A percentile compares a stretch with the other conserved stretches of the same genome.
These are phyloP conservation scores for Candida easanensis DNA, from an alignment of 805 yeast species.

Conservation along the genomic window DNA sequence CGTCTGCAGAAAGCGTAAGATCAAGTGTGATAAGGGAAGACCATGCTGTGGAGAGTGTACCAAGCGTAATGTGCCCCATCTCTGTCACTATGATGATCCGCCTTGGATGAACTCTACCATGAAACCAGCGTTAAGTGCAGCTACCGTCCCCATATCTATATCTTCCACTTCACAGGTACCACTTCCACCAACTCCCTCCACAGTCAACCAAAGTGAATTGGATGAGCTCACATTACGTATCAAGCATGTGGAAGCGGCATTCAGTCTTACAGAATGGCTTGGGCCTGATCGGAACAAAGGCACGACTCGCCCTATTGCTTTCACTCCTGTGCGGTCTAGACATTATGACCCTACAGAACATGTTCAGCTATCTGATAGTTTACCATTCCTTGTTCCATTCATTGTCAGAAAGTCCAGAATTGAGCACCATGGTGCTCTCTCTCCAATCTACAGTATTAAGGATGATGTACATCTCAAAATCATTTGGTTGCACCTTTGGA, in stretches of 20 bases:
- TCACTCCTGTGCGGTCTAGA: not conserved
- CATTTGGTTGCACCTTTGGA: conserved; percentile 31
- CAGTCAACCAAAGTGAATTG: not conserved
- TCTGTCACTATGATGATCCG: conserved; percentile 11
- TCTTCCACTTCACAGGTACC: not conserved
- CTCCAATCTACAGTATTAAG: conserved; percentile 45
- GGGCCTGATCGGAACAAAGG: not conserved
- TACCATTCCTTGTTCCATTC: conserved; percentile 33
- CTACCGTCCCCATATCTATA: not conserved
- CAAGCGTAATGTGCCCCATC: conserved; percentile 46
- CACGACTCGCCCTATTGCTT: not conserved
- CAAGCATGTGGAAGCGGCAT: conserved; percentile 5
- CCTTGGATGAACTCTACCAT: conserved; percentile 7
- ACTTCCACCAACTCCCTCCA: not conserved
- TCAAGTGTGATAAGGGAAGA: conserved; percentile 42
- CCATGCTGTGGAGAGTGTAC: conserved; percentile 55
- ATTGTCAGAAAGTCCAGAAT: conserved; percentile 38
- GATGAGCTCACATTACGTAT: conserved; percentile 3
- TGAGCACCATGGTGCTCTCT: conserved; percentile 48
- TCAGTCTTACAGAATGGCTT: conserved; percentile 2
- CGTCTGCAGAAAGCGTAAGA: conserved; percentile 47
- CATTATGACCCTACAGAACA: conserved; percentile 31
- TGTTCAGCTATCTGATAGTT: conserved; percentile 40
- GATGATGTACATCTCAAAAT: conserved; percentile 41
- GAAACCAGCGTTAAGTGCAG: not conserved